Base-by-base conservation (phyloP, 495 filamentous ascomycete species). In the Jackrogersella minutella region DNA sequence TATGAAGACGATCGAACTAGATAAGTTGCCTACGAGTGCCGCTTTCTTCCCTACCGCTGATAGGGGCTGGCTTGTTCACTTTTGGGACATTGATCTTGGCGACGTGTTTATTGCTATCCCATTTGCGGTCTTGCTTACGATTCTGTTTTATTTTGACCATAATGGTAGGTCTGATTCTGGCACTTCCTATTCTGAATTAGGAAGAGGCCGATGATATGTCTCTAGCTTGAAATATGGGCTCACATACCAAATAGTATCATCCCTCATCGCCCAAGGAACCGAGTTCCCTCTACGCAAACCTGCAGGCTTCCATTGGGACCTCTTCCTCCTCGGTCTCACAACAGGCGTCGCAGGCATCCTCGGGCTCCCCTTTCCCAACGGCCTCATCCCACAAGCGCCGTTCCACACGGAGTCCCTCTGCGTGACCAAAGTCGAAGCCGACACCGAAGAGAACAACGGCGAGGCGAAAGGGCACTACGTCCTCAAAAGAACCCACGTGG, bases 291-390 rank as follows among this genome's bases (percentile, higher is more conserved):
- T 97, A 17, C 84, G 84, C 10, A 98, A 98, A 68, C 94, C 94
- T 5, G 92, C 93, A 30, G 93, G 93, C 8, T 97, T 97, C 74
- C 93, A 97, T 80, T 97, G 93, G 93, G 93, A 97, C 69, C 73
- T 97, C 49, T 97, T 95, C 82, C 87, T 97, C 24, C 87, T 97
- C 1, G 94, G 94, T 11, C 79, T 93, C 10, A 97, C 94, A 3
- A 97, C 93, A 0, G 90, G 90, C 54, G 76, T 97, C 14, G 89
- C 89, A 13, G 94, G 93, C 5, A 78, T 98, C 7, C 80, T 97
- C 17, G 94, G 94, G 3, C 84, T 98, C 26, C 94, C 94, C 13
- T 90, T 93, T 64, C 94, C 93, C 24, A 97, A 97, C 72, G 94
- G 94, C 4, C 88, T 98, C 21, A 92, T 95, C 69, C 91, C 91